Conservation (phyloP, 2,329 filamentous ascomycete genomes). For the Trichoderma gracile region DNA sequence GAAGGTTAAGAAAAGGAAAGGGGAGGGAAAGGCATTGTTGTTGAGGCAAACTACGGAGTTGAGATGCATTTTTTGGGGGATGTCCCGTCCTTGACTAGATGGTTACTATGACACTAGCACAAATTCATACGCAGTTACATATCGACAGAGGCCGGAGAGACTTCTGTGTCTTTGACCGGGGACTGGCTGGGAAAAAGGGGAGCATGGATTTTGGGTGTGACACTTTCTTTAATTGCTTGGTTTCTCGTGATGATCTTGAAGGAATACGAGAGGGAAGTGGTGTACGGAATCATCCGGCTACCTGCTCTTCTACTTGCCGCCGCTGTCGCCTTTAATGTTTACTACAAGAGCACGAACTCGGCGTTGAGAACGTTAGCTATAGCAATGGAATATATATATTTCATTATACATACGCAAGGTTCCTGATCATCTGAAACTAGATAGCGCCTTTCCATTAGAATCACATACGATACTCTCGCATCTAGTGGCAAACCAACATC, state of each 20-base stretch:
- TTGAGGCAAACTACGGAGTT: background rate
- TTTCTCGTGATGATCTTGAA: too few relatives aligned
- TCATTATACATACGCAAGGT: too few relatives aligned
- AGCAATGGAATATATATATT: too few relatives aligned
- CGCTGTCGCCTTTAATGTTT: too few relatives aligned
- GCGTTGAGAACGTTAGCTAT: too few relatives aligned
- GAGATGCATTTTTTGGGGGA: background rate
- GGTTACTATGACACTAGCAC: background rate
- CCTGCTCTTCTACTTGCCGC: too few relatives aligned
- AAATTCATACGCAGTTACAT: background rate
- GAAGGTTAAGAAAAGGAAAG: background rate
- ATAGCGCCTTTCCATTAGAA: background rate
- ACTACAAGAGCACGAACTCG: too few relatives aligned
- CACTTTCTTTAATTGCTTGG: background rate
- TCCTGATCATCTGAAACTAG: background rate
- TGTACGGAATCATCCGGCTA: too few relatives aligned
- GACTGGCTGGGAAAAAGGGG: background rate
- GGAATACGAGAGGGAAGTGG: too few relatives aligned
- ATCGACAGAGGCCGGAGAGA: background rate
- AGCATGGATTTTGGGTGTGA: background rate
- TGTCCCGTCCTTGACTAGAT: background rate
- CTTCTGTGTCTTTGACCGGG: slow-evolving; percentile 7
- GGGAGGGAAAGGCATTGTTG: background rate
- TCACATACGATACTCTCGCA: too few relatives aligned
- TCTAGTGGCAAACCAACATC: background rate